Percentiles rank a stretch among this genome's conserved stretches.
These are phyloP conservation scores for Groenewaldozyma salmanticensis DNA, from an alignment of 805 yeast genomes.

Conservation along the genomic window DNA sequence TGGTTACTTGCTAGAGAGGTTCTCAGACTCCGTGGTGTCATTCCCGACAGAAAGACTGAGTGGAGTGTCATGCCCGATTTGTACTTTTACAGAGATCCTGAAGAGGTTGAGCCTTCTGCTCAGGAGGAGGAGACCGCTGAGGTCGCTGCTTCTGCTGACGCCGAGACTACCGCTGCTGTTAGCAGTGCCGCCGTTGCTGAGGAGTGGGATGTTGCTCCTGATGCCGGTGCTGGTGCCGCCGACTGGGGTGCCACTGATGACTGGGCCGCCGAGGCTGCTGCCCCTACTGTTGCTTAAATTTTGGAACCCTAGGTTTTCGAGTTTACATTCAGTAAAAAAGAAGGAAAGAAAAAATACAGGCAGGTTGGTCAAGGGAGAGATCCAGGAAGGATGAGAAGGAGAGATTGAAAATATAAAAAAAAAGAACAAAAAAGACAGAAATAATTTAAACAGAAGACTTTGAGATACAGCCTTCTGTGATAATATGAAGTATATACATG, in stretches of 20 bases:
- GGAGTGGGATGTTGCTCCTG: conserved; percentile 37
- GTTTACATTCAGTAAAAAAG: not conserved
- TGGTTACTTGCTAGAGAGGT: conserved; percentile 99
- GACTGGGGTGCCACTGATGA: conserved; percentile 46
- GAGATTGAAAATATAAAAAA: no score
- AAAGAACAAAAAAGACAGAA: no score
- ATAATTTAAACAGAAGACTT: no score
- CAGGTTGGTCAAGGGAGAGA: not conserved
- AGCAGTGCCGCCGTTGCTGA: conserved; percentile 64
- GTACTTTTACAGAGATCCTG: conserved; percentile 99
- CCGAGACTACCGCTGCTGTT: conserved; percentile 58
- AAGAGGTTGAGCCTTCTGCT: conserved; percentile 82
- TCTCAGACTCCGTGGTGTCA: conserved; percentile 95
- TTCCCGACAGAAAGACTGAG: conserved; percentile 91
- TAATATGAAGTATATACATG: no score
- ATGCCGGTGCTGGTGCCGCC: conserved; percentile 44
- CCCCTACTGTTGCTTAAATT: conserved; percentile 20
- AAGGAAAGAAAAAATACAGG: conserved; percentile 9
- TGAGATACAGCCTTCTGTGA: no score
- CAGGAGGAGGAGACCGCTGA: conserved; percentile 52
- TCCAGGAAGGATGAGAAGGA: not conserved
- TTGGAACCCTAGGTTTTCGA: not conserved
- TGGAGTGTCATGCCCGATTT: conserved; percentile 99
- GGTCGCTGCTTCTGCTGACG: conserved; percentile 52
- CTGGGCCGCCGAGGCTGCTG: conserved; percentile 35